Evolutionary conservation across 345 rosid genomes (phyloP).

Genomic region (Sisymbrium irio): DNA sequence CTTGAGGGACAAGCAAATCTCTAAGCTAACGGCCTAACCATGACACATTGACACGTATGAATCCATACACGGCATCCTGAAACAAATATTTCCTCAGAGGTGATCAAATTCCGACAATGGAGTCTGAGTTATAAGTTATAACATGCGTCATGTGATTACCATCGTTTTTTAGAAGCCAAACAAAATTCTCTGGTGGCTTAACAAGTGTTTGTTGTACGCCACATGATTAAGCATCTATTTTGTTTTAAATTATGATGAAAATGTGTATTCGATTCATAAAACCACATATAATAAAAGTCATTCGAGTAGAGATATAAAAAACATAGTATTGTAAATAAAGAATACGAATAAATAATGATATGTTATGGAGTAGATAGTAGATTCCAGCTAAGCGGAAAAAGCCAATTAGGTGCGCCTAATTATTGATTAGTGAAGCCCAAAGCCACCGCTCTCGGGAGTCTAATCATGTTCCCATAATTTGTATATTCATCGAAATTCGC

Average conservation of each 20-base stretch:
- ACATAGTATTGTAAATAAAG: background rate
- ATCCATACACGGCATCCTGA: background rate
- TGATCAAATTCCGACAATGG: slow-evolving; percentile 19
- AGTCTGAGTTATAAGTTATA: slow-evolving; percentile 12
- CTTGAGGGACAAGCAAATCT: slow-evolving; percentile 16
- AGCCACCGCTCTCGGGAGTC: slow-evolving; percentile 24
- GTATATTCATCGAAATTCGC: slow-evolving; percentile 11
- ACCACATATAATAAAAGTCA: background rate
- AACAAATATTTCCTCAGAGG: background rate
- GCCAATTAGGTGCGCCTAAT: slow-evolving; percentile 35
- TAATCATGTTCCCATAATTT: slow-evolving; percentile 12
- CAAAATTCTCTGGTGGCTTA: background rate
- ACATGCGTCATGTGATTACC: slow-evolving; percentile 30
- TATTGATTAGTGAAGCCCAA: slow-evolving; percentile 25
- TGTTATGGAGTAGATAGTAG: slow-evolving; percentile 14
- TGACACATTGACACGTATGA: slow-evolving; percentile 21
- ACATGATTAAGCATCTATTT: slow-evolving; percentile 6
- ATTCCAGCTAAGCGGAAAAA: slow-evolving; percentile 33
- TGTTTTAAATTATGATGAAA: background rate
- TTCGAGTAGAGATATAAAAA: background rate
- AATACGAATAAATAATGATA: background rate
- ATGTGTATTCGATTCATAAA: background rate
- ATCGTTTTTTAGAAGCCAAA: background rate
- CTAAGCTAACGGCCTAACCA: slow-evolving; percentile 27
- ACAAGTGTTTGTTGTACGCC: slow-evolving; percentile 20